Base-by-base conservation (phyloP, 1,284 basidiomycete genomes). In the Schizophyllum commune region DNA sequence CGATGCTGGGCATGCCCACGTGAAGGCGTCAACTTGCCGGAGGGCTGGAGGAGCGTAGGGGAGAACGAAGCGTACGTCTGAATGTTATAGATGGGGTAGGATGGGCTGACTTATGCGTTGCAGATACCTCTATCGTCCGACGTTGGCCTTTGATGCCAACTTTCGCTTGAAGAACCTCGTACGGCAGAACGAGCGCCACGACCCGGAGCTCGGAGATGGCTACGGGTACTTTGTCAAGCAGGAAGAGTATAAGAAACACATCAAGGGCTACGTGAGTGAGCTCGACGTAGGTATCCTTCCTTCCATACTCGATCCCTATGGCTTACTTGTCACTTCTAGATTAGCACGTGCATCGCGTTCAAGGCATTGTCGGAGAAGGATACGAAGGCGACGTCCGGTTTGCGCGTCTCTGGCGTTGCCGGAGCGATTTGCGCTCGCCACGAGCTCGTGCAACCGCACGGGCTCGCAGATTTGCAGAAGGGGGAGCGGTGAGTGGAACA, bases 221-320 rank as follows among this genome's bases (percentile, higher is more conserved):
- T 66, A 59, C 62, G 65, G 64, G 0, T 74, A 69, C 52, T 75
- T 74, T 55, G 70, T 74, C 2, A 63, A 68, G 20, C 57, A 65
- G 11, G 57, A 39, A 2, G 39, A 47, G 0, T 74, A 72, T 57
- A 59, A 66, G 33, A 53, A 59, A 4, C 58, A 70, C 53, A 11
- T 70, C 1, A 20, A 21, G 9, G 53, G 51, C 0, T 32, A 60
- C 15, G 52, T 61, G 34, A 7, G 61, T 20, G 58, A 65, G 32
- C 62, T 58, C 9, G 59, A 65, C 59, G 65, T 65, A 52, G 2
- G 56, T n/a, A n/a, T n/a, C 34, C 7, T 13, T 6, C 34, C 34
- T 13, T 39, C 13, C 13, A 13, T 39, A 7, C 34, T 6, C 13
- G 34, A 6, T 39, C 34, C 7, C 34, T 7, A 39, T 13, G 6